A percentile compares a stretch with the other conserved stretches of the same genome.
These are phyloP conservation scores for Fusarium aywerte DNA, from an alignment of 2,329 filamentous ascomycete genomes.

Conservation along the genomic window DNA sequence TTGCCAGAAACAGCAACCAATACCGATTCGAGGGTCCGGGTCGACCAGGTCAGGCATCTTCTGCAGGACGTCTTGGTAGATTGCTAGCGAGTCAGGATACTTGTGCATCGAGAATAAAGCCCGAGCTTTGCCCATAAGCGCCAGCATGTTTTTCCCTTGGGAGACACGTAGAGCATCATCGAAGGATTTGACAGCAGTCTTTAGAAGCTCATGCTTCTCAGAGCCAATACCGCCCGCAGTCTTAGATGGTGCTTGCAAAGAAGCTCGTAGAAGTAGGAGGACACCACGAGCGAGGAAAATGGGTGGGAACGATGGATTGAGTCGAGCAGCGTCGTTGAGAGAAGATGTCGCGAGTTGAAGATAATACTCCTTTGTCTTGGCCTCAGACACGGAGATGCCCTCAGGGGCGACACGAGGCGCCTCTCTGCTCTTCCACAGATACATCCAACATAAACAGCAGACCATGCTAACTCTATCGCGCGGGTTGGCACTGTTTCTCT, in stretches of 20 bases:
- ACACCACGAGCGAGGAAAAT: slow-evolving; percentile 92
- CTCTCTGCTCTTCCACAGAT: slow-evolving; percentile 87
- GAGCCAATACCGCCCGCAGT: slow-evolving; percentile 73
- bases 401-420: slow-evolving; percentile 73
- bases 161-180: slow-evolving; percentile 92
- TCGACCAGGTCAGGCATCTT: slow-evolving; percentile 90
- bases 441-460: slow-evolving; percentile 89
- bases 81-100: slow-evolving; percentile 82
- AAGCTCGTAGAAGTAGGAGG: slow-evolving; percentile 86
- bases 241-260: slow-evolving; percentile 80
- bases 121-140: slow-evolving; percentile 87
- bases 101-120: slow-evolving; percentile 87
- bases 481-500: slow-evolving; percentile 74
- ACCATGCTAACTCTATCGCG: slow-evolving; percentile 89
- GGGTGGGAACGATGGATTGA: slow-evolving; percentile 92
- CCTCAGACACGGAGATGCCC: slow-evolving; percentile 72
- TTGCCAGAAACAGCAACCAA: slow-evolving; percentile 98
- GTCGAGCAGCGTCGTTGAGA: slow-evolving; percentile 92
- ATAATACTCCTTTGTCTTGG: slow-evolving; percentile 92
- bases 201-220: slow-evolving; percentile 81
- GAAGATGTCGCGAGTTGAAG: slow-evolving; percentile 89
- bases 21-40: slow-evolving; percentile 93
- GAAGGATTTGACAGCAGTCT: slow-evolving; percentile 89
- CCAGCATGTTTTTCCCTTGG: slow-evolving; percentile 88
- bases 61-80: slow-evolving; percentile 87